phyloP scores from a whole-genome alignment of 1,284 basidiomycete species.

The Pholiota adiposa region DNA sequence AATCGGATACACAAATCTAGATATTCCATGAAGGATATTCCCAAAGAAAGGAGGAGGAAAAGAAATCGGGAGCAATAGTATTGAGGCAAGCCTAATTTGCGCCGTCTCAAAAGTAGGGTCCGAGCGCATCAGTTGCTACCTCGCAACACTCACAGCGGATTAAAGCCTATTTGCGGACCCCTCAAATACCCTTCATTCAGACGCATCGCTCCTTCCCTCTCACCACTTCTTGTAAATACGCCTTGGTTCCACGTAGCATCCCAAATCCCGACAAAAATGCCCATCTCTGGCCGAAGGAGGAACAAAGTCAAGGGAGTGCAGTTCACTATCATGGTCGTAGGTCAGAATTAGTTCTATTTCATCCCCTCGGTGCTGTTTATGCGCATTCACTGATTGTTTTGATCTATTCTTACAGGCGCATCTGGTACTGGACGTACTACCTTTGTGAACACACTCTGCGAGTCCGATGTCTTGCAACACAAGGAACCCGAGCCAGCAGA shows the following conservation, averaged over 20 bases:
- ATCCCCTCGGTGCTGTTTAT: not conserved
- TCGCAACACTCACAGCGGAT: conserved; percentile 17
- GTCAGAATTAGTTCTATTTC: conserved; percentile 46
- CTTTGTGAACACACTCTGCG: conserved; percentile 96
- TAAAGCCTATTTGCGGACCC: conserved; percentile 19
- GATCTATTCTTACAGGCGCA: conserved; percentile 59
- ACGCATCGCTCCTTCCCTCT: not conserved
- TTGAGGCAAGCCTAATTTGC: too few species aligned
- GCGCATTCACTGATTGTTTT: not conserved
- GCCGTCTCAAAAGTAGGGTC: conserved; percentile 4
- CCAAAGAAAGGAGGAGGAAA: too few species aligned
- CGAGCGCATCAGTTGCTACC: conserved; percentile 25
- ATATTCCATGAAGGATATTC: too few species aligned
- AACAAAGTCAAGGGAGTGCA: conserved; percentile 95
- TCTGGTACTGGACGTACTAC: conserved; percentile 94
- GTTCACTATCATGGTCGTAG: conserved; percentile 93
- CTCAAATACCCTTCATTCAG: conserved; percentile 14
- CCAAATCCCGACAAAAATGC: conserved; percentile 33
- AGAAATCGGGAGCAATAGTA: too few species aligned
- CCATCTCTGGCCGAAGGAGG: conserved; percentile 67
- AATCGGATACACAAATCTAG: too few species aligned
- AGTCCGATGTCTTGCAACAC: conserved; percentile 81
- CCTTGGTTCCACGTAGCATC: conserved; percentile 13
- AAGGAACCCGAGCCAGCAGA: conserved; percentile 81
- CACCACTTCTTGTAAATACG: conserved; percentile 5